Evolutionary conservation across 2,329 filamentous ascomycete species (phyloP).

Genomic region (Daldinia sp.): DNA sequence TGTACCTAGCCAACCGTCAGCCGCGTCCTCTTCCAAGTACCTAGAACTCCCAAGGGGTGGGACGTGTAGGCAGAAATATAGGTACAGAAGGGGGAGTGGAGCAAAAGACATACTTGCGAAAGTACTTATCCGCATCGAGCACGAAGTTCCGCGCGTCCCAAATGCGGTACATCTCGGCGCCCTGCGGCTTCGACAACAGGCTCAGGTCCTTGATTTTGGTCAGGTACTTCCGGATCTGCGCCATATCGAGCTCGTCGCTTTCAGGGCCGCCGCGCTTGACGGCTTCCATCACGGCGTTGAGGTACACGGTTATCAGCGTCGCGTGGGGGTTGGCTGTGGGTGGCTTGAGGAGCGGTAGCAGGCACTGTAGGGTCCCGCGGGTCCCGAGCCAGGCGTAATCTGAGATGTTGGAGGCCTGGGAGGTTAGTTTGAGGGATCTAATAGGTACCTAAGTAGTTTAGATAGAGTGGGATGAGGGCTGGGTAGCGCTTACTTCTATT

Average conservation of each 20-base stretch:
- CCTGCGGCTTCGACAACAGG: background rate
- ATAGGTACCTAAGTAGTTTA: too few species aligned
- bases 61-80: background rate
- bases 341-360: conserved; percentile 4
- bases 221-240: background rate
- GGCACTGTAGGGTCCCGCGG: background rate
- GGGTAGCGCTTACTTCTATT: conserved; percentile 14
- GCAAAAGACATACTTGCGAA: background rate
- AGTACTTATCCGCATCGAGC: background rate
- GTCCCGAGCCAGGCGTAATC: conserved; percentile 1
- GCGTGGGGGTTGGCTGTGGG: conserved; percentile 3
- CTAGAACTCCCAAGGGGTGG: too few species aligned
- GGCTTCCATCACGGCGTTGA: conserved; percentile 3
- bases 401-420: conserved; percentile 11
- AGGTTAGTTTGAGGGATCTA: background rate
- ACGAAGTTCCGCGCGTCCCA: background rate
- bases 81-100: background rate
- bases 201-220: background rate
- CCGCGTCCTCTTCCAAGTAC: too few species aligned
- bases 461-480: background rate
- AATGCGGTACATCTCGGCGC: background rate
- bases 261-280: background rate
- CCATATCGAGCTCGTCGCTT: background rate
- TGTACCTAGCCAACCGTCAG: background rate
- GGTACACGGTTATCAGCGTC: conserved; percentile 8